Base-by-base conservation (phyloP, 106 monocot genomes). In the Iris macrosiphon region DNA sequence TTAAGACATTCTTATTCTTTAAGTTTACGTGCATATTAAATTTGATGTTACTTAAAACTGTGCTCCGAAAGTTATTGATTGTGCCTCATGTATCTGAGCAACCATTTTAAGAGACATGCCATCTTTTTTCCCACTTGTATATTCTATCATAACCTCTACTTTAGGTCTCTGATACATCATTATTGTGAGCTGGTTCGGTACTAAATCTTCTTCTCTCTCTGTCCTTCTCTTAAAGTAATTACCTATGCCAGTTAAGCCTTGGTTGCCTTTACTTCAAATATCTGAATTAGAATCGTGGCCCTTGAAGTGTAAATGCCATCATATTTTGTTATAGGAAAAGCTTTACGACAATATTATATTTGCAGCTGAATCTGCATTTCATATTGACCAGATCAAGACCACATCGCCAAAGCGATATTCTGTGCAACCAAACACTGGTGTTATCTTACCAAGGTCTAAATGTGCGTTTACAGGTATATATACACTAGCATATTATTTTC, bases 381-480 rank as follows among this genome's bases (percentile, higher is more conserved):
- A 32, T 54, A 20, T 75, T 54, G 19, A 30, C 28, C 39, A 91
- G 91, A 74, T 91, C 15, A 91, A 91, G 65, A 91, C 85, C 43
- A 91, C 91, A 38, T 91, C 91, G 59, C 91, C 91, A 12, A 91
- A 81, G 68, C 71, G 75, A 61, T 91, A 91, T 46, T 85, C 81
- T 59, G 91, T 91, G 52, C 55, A 75, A 13, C 91, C 91, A 70
- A 91, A 91, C 48, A 78, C 57, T 28, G 91, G 91, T 9, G 63
- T 91, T 35, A 75, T 91, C 52, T 52, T 61, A 55, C 85, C 91
- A 16, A 66, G 62, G 42, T 78, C 81, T 48, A 59, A 64, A 60
- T 69, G 74, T 60, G 63, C 69, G 53, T 81, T 85, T 73, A 91
- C 78, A 81, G 91, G 91, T 85, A 80, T 30, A 28, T 53, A 21